Conservation (phyloP, 78 protist species). For the Dictyostelium purpureum region DNA sequence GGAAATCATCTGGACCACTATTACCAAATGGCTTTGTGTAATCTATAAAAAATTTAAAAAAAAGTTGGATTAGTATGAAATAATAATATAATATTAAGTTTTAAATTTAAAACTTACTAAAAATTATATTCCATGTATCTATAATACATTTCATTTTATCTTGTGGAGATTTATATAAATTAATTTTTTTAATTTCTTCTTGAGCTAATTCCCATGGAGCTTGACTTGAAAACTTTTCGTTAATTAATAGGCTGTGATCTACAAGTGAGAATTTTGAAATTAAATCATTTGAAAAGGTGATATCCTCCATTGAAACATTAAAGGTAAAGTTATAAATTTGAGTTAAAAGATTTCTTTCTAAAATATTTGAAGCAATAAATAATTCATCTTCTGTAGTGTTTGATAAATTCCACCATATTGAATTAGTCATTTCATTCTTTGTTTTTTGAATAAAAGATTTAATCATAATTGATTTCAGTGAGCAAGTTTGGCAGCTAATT, state of each 20-base stretch:
- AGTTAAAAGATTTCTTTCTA: constrained; percentile 55
- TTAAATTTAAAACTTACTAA: constrained; percentile 24
- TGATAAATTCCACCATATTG: constrained; percentile 47
- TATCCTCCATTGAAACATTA: constrained; percentile 35
- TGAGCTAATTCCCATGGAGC: constrained; percentile 77
- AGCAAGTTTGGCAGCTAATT: constrained; percentile 4
- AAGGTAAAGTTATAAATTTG: constrained; percentile 61
- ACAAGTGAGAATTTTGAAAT: not conserved
- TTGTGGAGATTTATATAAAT: constrained; percentile 65
- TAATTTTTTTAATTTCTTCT: constrained; percentile 71
- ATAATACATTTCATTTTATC: constrained; percentile 79
- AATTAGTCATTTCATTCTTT: constrained; percentile 16
- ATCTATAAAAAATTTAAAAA: not conserved
- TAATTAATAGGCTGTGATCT: constrained; percentile 21
- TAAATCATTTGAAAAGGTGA: constrained; percentile 32
- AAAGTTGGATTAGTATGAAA: too few species aligned
- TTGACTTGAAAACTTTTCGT: constrained; percentile 64
- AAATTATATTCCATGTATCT: constrained; percentile 75
- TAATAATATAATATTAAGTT: not conserved
- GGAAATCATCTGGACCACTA: constrained; percentile 73
- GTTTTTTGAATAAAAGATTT: constrained; percentile 14
- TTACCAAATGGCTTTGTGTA: constrained; percentile 65
- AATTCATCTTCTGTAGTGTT: constrained; percentile 40
- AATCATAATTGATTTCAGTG: constrained; percentile 32
- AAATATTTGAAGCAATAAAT: constrained; percentile 11